phyloP scores from a whole-genome alignment of 139 green algal species.

The Auxenochlorella protothecoides region DNA sequence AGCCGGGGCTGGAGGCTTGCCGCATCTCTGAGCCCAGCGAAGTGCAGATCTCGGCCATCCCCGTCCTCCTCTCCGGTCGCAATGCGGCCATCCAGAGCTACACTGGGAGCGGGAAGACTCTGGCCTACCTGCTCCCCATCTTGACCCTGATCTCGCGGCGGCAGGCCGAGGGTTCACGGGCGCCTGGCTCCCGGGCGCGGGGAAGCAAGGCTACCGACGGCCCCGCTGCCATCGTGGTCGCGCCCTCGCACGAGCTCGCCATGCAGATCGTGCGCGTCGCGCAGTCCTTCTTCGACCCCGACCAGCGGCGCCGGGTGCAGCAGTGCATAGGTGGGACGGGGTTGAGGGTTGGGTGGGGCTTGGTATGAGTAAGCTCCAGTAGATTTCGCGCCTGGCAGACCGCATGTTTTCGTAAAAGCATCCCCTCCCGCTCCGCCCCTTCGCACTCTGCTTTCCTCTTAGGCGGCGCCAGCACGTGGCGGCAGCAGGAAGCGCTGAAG shows the following conservation, averaged over 20 bases:
- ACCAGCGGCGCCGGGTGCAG: slow-evolving; percentile 54
- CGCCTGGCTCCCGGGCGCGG: not conserved
- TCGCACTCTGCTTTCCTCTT: too few relatives aligned
- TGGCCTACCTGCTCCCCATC: slow-evolving; percentile 86
- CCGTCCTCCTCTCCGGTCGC: slow-evolving; percentile 40
- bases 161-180: not conserved
- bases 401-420: too few relatives aligned
- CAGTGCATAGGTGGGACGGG: slow-evolving; percentile 64
- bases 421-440: too few relatives aligned
- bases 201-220: not conserved
- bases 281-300: slow-evolving; percentile 49
- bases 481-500: slow-evolving; percentile 75
- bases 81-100: slow-evolving; percentile 77
- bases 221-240: slow-evolving; percentile 53
- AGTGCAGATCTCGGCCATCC: slow-evolving; percentile 62
- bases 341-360: too few relatives aligned
- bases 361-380: too few relatives aligned
- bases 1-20: slow-evolving; percentile 21
- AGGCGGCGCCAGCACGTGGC: slow-evolving; percentile 74
- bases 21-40: slow-evolving; percentile 48
- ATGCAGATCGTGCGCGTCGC: slow-evolving; percentile 86
- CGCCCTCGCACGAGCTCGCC: slow-evolving; percentile 82
- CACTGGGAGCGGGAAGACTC: slow-evolving; percentile 92
- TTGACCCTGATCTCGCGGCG: slow-evolving; percentile 35
- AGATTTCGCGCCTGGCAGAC: too few relatives aligned